Base-by-base conservation (phyloP, 352 stramenopile species). In the Phytophthora sansomeana region DNA sequence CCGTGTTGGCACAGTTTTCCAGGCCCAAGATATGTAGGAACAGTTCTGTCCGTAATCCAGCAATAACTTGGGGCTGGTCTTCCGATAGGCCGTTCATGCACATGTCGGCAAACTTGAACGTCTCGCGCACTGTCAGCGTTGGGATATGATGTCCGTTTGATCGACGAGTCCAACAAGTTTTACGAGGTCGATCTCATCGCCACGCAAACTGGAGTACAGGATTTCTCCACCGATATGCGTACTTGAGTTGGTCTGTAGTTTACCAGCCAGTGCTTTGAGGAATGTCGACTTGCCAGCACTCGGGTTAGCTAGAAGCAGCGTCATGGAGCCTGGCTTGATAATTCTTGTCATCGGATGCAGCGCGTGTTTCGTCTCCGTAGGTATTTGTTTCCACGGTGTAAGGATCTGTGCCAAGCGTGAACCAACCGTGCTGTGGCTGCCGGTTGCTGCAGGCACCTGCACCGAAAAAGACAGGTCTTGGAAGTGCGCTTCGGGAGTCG, bases 311-410 rank as follows among this genome's bases (percentile, higher is more conserved):
- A 50, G 43, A 36, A 33, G 43, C 11, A 30, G 21, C 9, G 43
- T 50, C 43, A 50, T 50, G 43, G 29, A 90, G 44, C 81, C 78
- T 0, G 74, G 78, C 3, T 68, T 52, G 51, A 87, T 86, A 33
- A 73, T 77, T 5, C 81, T 78, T 71, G 21, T 24, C 76, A 90
- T 87, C 11, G 78, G 76, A 24, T 90, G 78, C 29, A 90, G 24
- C 54, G 56, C 44, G 41, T 53, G 33, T 61, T 81, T 51, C 67
- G 60, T 57, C 56, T 74, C 55, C 16, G 48, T 78, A 3, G 53
- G 32, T 32, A 51, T 3, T 3, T 3, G 21, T 24, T 24, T 24
- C 21, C 21, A 24, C 3, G 21, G 21, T 24, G 21, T 24, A 24
- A 24, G 21, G 21, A 24, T 24, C 21, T 24, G 21, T 3, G 21